Evolutionary conservation across 495 filamentous ascomycete genomes (phyloP).

Genomic region (Thermothielavioides terrestris): DNA sequence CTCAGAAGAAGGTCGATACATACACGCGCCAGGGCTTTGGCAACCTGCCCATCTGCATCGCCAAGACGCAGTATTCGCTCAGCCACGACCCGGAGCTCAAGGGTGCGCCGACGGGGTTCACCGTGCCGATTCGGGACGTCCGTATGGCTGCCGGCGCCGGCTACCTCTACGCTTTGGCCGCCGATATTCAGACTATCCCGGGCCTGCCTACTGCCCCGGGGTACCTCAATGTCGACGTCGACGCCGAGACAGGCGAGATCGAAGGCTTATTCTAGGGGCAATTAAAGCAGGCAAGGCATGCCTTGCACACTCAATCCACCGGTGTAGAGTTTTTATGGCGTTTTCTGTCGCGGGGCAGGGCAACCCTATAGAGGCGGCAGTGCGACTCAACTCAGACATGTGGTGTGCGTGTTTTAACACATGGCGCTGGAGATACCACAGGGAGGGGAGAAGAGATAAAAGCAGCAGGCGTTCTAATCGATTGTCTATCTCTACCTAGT

Average conservation of each 20-base stretch:
- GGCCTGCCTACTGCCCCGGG: constrained; percentile 92
- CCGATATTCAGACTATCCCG: constrained; percentile 97
- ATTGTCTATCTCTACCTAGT: not conserved
- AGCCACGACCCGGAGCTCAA: constrained; percentile 91
- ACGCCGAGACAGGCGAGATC: constrained; percentile 89
- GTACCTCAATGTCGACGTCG: constrained; percentile 92
- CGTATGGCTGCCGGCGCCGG: constrained; percentile 88
- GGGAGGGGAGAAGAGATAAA: not conserved
- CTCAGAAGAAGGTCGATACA: constrained; percentile 90
- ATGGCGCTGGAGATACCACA: constrained; percentile 16
- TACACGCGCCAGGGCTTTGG: constrained; percentile 89
- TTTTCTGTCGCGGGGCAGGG: not conserved
- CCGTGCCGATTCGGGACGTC: constrained; percentile 90
- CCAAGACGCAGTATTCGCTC: constrained; percentile 96
- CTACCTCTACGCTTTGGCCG: constrained; percentile 90
- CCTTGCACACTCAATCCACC: not conserved
- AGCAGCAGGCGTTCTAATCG: not conserved
- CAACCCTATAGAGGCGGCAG: not conserved
- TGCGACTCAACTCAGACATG: constrained; percentile 19
- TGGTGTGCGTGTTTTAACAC: constrained; percentile 23
- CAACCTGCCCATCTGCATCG: constrained; percentile 89
- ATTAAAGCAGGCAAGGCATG: not conserved
- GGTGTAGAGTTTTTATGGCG: not conserved
- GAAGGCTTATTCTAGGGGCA: constrained; percentile 75
- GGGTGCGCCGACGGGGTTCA: constrained; percentile 94